Evolutionary conservation across 2,329 filamentous ascomycete species (phyloP), one percentile per base, ranked within the genome.

Genomic region (Pestalotiopsis sp.): DNA sequence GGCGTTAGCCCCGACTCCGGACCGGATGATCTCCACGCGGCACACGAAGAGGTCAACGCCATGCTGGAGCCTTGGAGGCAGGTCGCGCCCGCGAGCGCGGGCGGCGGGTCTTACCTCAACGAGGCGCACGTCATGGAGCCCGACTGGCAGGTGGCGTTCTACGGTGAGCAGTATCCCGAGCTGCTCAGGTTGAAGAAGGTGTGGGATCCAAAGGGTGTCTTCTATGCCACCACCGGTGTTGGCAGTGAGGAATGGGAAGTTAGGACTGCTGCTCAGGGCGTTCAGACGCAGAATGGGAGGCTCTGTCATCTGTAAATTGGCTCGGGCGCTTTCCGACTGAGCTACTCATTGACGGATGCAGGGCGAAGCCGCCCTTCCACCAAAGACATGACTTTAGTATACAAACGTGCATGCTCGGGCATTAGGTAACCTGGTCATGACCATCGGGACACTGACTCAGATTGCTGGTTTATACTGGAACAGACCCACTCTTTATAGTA

Each of bases 161-260:
- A 75, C 69, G 81, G 80, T 5, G 68, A 44, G 0, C 80, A 81
- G 61, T 82, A 82, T 65, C 63, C 68, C 1, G 67, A 70, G 3
- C 68, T 82, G 48, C 30, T 76, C 14, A 61, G 38, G 0, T 75
- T 85, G 30, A 86, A 86, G 77, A 70, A 77, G 10, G 78, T 75
- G 63, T 83, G 80, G 70, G 84, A 84, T 72, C 74, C 80, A 4
- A 35, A 75, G 2, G 73, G 72, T 2, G 35, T 84, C 1, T 82
- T 81, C 38, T 81, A 82, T 60, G 81, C 79, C 17, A 74, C 72
- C 2, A 78, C 77, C 0, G 79, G 74, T 10, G 81, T 84, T 1
- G 83, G 82, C 0, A 82, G 79, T 69, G 81, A 84, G 13, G 71
- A 71, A 4, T 85, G 81, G 81, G 71, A 69, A 2, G 77, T 81